These are phyloP conservation scores for Stephanocyclus meneghinianus DNA, from an alignment of 352 stramenopile species.

Conservation along the genomic window DNA sequence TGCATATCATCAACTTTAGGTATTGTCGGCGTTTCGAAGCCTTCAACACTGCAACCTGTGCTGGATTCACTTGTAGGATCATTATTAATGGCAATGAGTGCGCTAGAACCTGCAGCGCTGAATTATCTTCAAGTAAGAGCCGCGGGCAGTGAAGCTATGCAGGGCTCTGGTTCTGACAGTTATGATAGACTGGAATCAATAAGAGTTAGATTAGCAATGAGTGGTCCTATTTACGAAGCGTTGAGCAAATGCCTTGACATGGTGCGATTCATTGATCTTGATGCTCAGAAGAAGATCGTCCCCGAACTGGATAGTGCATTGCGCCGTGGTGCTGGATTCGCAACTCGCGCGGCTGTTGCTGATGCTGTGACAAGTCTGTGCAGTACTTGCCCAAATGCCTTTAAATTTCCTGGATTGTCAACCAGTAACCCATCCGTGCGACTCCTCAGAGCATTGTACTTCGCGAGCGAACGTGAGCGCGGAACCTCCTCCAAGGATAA, in stretches of 20 bases:
- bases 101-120: constrained; percentile 73
- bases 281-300: constrained; percentile 69
- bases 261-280: constrained; percentile 56
- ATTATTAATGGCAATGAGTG: constrained; percentile 75
- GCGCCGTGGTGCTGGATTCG: constrained; percentile 61
- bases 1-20: constrained; percentile 74
- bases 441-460: constrained; percentile 77
- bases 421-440: constrained; percentile 68
- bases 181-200: constrained; percentile 74
- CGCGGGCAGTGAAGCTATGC: constrained; percentile 43
- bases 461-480: constrained; percentile 71
- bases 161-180: constrained; percentile 38
- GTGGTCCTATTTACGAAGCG: constrained; percentile 70
- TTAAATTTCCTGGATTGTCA: constrained; percentile 58
- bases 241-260: constrained; percentile 80
- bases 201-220: constrained; percentile 70
- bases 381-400: constrained; percentile 61
- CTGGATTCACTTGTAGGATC: constrained; percentile 68
- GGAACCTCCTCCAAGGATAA: constrained; percentile 72
- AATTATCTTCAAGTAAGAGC: constrained; percentile 79
- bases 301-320: constrained; percentile 44
- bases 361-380: constrained; percentile 73
- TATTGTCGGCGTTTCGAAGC: constrained; percentile 69
- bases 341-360: constrained; percentile 69
- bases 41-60: constrained; percentile 69